Percentiles rank a stretch among this genome's conserved stretches.
phyloP scores from a whole-genome alignment of 2,329 filamentous ascomycete genomes.

The Allantophomopsis lycopodina region DNA sequence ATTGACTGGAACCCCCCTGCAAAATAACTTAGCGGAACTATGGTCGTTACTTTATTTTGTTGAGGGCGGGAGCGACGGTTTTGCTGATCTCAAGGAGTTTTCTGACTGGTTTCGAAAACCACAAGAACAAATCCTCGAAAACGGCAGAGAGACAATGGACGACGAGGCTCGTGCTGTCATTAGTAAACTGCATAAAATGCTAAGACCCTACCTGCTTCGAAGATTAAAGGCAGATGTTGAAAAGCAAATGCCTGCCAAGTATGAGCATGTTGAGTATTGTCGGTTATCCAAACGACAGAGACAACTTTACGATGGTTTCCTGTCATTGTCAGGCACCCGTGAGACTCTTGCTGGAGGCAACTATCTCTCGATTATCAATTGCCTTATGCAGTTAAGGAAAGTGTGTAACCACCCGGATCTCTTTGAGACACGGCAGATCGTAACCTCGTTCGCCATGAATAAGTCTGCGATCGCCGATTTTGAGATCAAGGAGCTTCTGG shows the following conservation, averaged over 20 bases:
- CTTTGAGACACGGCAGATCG: slow-evolving; percentile 90
- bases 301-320: slow-evolving; percentile 91
- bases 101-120: slow-evolving; percentile 93
- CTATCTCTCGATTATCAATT: slow-evolving; percentile 96
- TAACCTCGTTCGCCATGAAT: slow-evolving; percentile 89
- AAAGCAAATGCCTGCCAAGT: slow-evolving; percentile 97
- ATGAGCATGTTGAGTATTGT: slow-evolving; percentile 94
- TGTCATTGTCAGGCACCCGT: slow-evolving; percentile 79
- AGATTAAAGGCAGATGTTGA: slow-evolving; percentile 93
- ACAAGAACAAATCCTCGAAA: slow-evolving; percentile 90
- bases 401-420: slow-evolving; percentile 98
- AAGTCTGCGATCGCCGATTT: slow-evolving; percentile 65
- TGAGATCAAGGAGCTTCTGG: slow-evolving; percentile 54
- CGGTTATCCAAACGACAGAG: slow-evolving; percentile 89
- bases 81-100: slow-evolving; percentile 91
- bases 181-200: slow-evolving; percentile 81
- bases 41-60: slow-evolving; percentile 97
- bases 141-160: slow-evolving; percentile 85
- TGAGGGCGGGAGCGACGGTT: slow-evolving; percentile 71
- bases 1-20: slow-evolving; percentile 85
- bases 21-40: slow-evolving; percentile 92
- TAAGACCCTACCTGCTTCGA: slow-evolving; percentile 82
- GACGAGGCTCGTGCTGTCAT: slow-evolving; percentile 88
- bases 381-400: slow-evolving; percentile 91
- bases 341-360: slow-evolving; percentile 85